These are phyloP conservation scores for Aspergillus felis DNA, from an alignment of 2,329 filamentous ascomycete species.

Conservation along the genomic window DNA sequence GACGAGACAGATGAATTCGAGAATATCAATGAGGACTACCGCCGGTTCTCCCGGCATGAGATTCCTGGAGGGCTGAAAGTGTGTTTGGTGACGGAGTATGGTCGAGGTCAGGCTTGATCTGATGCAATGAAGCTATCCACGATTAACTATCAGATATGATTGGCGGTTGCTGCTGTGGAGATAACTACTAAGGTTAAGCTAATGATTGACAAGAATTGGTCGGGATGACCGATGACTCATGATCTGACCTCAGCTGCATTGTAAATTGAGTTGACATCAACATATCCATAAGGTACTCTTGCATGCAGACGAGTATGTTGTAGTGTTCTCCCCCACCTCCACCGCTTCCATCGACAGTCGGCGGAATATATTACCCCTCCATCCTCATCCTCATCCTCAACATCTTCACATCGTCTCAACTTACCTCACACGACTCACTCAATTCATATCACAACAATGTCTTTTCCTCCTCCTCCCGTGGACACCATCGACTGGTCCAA, in stretches of 20 bases:
- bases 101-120: constrained; percentile 14
- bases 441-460: constrained; percentile 1
- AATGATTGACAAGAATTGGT: not conserved
- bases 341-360: no score
- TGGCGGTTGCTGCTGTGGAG: not conserved
- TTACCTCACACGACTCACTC: not conserved
- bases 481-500: constrained; percentile 71
- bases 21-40: constrained; percentile 25
- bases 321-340: not conserved
- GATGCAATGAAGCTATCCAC: constrained; percentile 1
- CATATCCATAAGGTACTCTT: not conserved
- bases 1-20: constrained; percentile 21
- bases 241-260: not conserved
- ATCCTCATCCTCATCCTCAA: no score
- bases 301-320: not conserved
- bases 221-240: not conserved
- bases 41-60: constrained; percentile 20
- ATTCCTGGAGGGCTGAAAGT: constrained; percentile 29
- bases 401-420: not conserved
- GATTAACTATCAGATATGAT: not conserved
- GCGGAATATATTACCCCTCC: not conserved
- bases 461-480: constrained; percentile 32
- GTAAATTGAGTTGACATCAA: not conserved
- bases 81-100: constrained; percentile 24
- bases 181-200: not conserved